A percentile compares a stretch with the other conserved stretches of the same genome.
These are phyloP conservation scores for Amylocarpus encephaloides DNA, from an alignment of 2,329 filamentous ascomycete species.

Conservation along the genomic window DNA sequence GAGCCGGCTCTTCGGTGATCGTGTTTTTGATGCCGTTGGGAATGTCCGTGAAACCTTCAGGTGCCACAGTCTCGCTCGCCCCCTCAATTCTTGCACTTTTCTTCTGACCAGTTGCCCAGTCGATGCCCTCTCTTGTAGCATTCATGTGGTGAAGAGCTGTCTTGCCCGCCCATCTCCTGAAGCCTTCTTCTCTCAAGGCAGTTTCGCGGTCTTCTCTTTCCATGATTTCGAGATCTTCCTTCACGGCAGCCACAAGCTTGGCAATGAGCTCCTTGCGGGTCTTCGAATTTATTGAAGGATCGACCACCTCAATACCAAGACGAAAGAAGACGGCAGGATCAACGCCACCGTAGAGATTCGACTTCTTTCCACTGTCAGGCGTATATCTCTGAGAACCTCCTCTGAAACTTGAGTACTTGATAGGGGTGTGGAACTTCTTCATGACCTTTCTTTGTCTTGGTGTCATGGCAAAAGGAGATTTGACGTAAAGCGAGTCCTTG, in stretches of 20 bases:
- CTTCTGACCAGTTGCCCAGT: conserved; percentile 30
- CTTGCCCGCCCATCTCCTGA: conserved; percentile 30
- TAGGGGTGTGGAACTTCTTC: conserved; percentile 15
- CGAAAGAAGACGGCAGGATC: conserved; percentile 26
- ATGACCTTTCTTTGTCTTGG: conserved; percentile 23
- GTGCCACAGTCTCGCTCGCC: not conserved
- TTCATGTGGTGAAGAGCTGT: conserved; percentile 20
- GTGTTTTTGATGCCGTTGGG: not conserved
- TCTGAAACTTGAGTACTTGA: conserved; percentile 14
- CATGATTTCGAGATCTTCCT: conserved; percentile 26
- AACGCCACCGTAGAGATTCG: conserved; percentile 19
- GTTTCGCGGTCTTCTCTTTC: conserved; percentile 24
- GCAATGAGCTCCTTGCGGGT: conserved; percentile 23
- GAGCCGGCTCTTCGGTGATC: not conserved
- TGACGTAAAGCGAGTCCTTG: conserved; percentile 10
- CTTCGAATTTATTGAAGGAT: conserved; percentile 18
- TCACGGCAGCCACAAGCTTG: conserved; percentile 24
- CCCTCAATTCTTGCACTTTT: conserved; percentile 4
- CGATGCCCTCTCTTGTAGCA: conserved; percentile 18
- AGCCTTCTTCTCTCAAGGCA: conserved; percentile 25
- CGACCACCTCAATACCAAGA: conserved; percentile 23
- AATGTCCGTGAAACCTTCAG: not conserved
- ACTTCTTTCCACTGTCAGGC: conserved; percentile 3
- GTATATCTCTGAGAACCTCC: conserved; percentile 19
- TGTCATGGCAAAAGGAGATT: conserved; percentile 17